These are phyloP conservation scores for Zygoascus sp. DNA, from an alignment of 1,139 yeast species.

Conservation along the genomic window DNA sequence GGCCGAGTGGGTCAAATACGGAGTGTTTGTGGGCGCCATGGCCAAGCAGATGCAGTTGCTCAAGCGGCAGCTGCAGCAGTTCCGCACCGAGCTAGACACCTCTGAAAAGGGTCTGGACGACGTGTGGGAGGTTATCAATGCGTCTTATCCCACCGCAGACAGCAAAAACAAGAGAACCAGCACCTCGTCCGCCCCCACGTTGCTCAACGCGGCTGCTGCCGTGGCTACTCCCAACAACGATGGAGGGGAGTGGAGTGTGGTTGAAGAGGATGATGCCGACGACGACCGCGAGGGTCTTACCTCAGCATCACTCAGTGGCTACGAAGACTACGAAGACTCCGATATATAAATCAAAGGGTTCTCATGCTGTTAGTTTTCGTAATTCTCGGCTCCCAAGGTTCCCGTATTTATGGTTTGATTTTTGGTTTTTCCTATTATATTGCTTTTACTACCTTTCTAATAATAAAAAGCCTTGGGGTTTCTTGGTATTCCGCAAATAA, in stretches of 20 bases:
- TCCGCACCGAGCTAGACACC: slow-evolving; percentile 14
- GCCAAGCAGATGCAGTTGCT: slow-evolving; percentile 12
- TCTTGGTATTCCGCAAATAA: no score
- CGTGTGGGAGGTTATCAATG: slow-evolving; percentile 3
- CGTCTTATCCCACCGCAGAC: slow-evolving; percentile 8
- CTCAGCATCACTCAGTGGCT: slow-evolving; percentile 25
- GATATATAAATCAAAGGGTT: slow-evolving; percentile 12
- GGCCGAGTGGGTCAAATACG: slow-evolving; percentile 12
- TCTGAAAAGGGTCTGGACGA: slow-evolving; percentile 17
- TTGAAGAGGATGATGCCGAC: slow-evolving; percentile 20
- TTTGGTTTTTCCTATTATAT: background rate
- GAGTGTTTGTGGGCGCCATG: slow-evolving; percentile 12
- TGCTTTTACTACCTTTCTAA: background rate
- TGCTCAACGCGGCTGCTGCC: background rate
- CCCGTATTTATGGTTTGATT: no score
- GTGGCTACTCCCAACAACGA: slow-evolving; percentile 3
- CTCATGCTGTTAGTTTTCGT: background rate
- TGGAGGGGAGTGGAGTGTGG: slow-evolving; percentile 26
- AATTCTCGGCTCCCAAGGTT: no score
- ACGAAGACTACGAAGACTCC: slow-evolving; percentile 24
- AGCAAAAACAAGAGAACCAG: background rate
- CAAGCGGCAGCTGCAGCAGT: slow-evolving; percentile 11
- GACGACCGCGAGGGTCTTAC: slow-evolving; percentile 25
- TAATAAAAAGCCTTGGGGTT: no score
- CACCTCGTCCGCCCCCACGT: background rate